A percentile compares a stretch with the other conserved stretches of the same genome.
phyloP scores from a whole-genome alignment of 495 filamentous ascomycete species.

The Ascobolus immersus region DNA sequence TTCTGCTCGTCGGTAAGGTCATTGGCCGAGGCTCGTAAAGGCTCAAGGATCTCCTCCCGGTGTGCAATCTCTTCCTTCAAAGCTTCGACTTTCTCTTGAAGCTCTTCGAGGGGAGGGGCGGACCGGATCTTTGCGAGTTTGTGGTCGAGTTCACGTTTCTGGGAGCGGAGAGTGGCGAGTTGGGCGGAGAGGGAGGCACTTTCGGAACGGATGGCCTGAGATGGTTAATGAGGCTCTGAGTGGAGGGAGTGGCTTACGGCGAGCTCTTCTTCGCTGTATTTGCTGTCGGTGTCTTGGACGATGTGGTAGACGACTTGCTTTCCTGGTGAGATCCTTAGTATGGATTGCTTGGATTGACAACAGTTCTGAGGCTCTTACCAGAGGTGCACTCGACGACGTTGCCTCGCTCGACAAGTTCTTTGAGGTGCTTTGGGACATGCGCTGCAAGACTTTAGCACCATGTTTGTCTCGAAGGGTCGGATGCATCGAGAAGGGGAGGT shows the following conservation, averaged over 20 bases:
- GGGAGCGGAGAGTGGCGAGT: constrained; percentile 7
- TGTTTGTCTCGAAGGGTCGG: neutral
- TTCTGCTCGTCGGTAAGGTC: constrained; percentile 5
- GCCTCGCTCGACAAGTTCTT: neutral
- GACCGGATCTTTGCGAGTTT: constrained; percentile 11
- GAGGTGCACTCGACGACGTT: neutral
- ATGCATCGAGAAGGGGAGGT: neutral
- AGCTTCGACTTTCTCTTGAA: constrained; percentile 8
- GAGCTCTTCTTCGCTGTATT: too few relatives aligned
- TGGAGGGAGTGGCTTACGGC: neutral
- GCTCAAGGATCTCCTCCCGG: constrained; percentile 5
- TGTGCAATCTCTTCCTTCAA: constrained; percentile 7
- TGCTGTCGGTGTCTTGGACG: too few relatives aligned
- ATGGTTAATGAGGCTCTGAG: constrained; percentile 4
- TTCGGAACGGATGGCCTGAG: constrained; percentile 6
- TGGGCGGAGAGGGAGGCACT: too few relatives aligned
- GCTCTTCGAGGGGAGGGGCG: constrained; percentile 9
- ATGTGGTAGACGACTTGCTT: constrained; percentile 16
- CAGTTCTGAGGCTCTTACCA: constrained; percentile 2
- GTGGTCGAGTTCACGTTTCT: constrained; percentile 12
- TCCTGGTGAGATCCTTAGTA: constrained; percentile 13
- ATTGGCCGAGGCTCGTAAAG: constrained; percentile 6
- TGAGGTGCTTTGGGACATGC: neutral
- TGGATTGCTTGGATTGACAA: constrained; percentile 7
- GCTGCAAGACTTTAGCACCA: neutral